Percentiles rank a stretch among this genome's conserved stretches.
Evolutionary conservation across 2,329 filamentous ascomycete genomes (phyloP).

Genomic region (Plenodomus biglobosus): DNA sequence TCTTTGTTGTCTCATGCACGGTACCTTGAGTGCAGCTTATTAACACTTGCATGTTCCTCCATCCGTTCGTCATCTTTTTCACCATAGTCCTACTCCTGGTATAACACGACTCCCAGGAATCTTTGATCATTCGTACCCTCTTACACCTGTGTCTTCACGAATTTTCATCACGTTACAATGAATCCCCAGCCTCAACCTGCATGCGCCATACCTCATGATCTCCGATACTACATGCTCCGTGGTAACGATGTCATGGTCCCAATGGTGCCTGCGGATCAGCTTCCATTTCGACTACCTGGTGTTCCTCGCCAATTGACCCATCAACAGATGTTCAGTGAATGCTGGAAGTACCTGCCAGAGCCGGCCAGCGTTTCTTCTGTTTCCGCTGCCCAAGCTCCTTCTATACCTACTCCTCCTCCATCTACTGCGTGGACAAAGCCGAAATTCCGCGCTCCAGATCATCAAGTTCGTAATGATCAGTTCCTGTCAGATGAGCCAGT

Average conservation of each 20-base stretch:
- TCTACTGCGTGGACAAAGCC: background rate
- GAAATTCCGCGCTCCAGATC: slow-evolving; percentile 21
- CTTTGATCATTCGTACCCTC: too few relatives aligned
- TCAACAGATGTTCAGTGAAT: slow-evolving; percentile 24
- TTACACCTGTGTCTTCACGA: background rate
- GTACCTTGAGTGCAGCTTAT: slow-evolving; percentile 2
- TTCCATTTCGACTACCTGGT: slow-evolving; percentile 46
- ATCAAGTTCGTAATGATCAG: slow-evolving; percentile 11
- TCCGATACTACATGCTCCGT: slow-evolving; percentile 46
- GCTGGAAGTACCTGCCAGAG: slow-evolving; percentile 29
- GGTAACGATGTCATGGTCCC: slow-evolving; percentile 38
- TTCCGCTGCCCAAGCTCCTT: slow-evolving; percentile 11
- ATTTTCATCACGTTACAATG: slow-evolving; percentile 7
- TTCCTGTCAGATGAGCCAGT: background rate
- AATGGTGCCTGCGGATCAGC: slow-evolving; percentile 48
- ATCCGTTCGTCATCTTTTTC: background rate
- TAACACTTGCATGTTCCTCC: background rate
- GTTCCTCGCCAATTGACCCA: slow-evolving; percentile 40
- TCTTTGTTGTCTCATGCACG: slow-evolving; percentile 17
- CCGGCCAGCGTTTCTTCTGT: slow-evolving; percentile 10
- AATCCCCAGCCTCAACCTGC: background rate
- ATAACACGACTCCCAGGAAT: background rate
- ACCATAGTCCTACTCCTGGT: background rate
- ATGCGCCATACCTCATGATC: slow-evolving; percentile 13
- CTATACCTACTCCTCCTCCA: background rate